Base-by-base conservation (phyloP, 2,329 filamentous ascomycete species). In the Venturia nashicola region DNA sequence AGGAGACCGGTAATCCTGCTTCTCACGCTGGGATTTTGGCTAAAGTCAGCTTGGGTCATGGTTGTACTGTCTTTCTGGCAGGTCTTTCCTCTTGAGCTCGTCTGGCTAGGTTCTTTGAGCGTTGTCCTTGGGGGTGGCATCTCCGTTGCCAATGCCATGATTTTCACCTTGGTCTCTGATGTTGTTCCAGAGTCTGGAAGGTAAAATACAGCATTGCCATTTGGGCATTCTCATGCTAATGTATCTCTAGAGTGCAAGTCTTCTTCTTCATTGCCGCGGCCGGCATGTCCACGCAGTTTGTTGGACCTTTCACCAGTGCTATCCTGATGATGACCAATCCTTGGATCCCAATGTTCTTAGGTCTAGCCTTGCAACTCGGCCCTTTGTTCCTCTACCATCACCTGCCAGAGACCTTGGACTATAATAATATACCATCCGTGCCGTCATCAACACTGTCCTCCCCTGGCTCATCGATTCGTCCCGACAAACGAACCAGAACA, bases 41-140 rank as follows among this genome's bases (percentile, higher is more conserved):
- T 71, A 1, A 61, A 65, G 14, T 18, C 65, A 0, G 63, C 62
- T 6, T 74, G 73, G 71, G 68, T 71, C 27, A 68, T 73, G 61
- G 27, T 72, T 8, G 71, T 76, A 27, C 69, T 68, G 36, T 74
- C 71, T 68, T 73, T 70, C 61, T 75, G 73, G 73, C 71, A 72
- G 42, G 67, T 63, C 1, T 67, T 75, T 51, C 69, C 72, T 34
- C 66, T 76, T 18, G 67, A 69, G 20, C 63, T 70, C 27, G 65
- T 69, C 14, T 75, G 72, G 72, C 63, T 71, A 1, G 70, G 70
- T 18, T 66, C 72, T 6, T 55, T 71, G 0, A 68, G 70, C 61
- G 69, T 67, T 11, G 18, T 75, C 3, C 46, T 74, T 6, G 68
- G 69, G 14, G 74, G 74, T 46, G 70, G 69, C 0, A 65, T 60